Conservation (phyloP, 305 asterid species). For the Petunia hybrid region DNA sequence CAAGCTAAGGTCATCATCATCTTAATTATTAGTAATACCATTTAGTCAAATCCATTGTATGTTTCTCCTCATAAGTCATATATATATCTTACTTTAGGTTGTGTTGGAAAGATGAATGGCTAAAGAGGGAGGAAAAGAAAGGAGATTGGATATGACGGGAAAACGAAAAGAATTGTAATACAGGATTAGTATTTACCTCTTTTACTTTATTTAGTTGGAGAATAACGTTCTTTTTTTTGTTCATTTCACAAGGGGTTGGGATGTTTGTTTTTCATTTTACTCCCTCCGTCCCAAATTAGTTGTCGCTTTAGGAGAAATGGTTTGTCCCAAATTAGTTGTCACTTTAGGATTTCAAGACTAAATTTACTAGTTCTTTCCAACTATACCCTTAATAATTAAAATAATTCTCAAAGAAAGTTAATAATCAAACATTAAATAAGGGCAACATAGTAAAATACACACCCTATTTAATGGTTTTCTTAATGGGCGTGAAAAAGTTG, state of each 20-base stretch:
- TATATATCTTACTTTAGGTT: background rate
- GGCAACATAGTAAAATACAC: too few species aligned
- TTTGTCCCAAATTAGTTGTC: too few species aligned
- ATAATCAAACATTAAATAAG: too few species aligned
- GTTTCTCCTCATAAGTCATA: background rate
- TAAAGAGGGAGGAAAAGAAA: background rate
- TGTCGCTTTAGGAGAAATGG: too few species aligned
- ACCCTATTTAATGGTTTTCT: too few species aligned
- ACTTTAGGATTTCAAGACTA: too few species aligned
- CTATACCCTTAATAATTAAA: too few species aligned
- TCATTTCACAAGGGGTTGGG: background rate
- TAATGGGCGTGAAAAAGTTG: too few species aligned
- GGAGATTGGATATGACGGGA: background rate
- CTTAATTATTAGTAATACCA: background rate
- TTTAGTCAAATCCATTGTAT: constrained; percentile 29
- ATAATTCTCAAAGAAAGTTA: too few species aligned
- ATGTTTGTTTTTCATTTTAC: too few species aligned
- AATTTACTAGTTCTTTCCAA: too few species aligned
- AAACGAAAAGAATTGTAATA: background rate
- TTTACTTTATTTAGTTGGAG: background rate
- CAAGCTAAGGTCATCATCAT: constrained; percentile 25
- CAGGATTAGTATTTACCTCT: background rate
- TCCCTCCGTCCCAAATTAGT: too few species aligned
- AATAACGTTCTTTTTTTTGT: background rate
- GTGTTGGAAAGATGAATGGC: background rate